Conservation (phyloP, 2,329 filamentous ascomycete species). For the Cercospora sesami region DNA sequence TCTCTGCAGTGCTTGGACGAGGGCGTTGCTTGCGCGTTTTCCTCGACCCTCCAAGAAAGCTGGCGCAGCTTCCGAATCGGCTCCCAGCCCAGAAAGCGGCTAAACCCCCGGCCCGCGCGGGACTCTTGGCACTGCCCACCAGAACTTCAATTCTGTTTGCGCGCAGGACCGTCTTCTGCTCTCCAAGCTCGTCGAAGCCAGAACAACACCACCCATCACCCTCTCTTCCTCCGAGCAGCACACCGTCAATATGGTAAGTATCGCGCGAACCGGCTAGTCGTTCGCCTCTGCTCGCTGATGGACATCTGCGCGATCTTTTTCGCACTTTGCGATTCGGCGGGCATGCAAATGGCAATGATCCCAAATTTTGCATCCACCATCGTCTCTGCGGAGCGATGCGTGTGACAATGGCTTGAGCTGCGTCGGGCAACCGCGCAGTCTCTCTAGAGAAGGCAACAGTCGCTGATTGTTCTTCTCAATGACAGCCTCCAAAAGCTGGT, state of each 20-base stretch:
- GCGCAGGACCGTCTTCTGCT: conserved; percentile 7
- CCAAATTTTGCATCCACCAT: conserved; percentile 24
- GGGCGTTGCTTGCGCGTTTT: conserved; percentile 2
- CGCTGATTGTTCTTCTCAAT: conserved; percentile 99
- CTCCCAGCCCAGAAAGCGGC: neutral
- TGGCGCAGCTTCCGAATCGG: neutral
- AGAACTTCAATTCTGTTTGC: conserved; percentile 10
- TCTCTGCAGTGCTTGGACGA: neutral
- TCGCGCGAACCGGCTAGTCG: conserved; percentile 19
- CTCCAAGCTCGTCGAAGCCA: conserved; percentile 21
- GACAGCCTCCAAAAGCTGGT: conserved; percentile 93
- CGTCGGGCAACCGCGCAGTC: conserved; percentile 52
- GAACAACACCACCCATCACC: conserved; percentile 7
- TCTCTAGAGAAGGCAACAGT: conserved; percentile 92
- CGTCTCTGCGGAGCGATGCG: conserved; percentile 30
- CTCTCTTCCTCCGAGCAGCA: conserved; percentile 17
- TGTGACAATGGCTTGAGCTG: conserved; percentile 55
- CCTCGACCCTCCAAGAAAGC: neutral
- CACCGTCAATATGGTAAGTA: conserved; percentile 32
- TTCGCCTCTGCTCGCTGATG: conserved; percentile 32
- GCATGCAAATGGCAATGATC: conserved; percentile 30
- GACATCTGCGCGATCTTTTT: conserved; percentile 14
- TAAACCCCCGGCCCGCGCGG: neutral
- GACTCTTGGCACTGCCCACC: conserved; percentile 12
- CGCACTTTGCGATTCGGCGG: conserved; percentile 24